Evolutionary conservation across 257 asterid species (phyloP).

Genomic region (Solanum verrucosum): DNA sequence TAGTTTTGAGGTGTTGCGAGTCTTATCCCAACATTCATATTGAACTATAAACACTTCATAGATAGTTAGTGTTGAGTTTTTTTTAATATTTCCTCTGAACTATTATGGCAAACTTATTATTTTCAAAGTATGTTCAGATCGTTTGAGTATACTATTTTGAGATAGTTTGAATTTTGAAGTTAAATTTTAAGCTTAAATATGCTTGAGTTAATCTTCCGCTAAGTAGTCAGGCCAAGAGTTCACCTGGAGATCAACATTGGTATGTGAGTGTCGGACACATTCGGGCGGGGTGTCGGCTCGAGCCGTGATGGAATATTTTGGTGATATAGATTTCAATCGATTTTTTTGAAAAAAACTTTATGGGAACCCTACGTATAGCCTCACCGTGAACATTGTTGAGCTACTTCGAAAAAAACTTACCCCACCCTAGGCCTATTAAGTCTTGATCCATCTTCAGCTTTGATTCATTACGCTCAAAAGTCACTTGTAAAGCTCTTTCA

Average conservation of each 20-base stretch:
- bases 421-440: not conserved
- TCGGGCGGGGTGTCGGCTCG: fast-evolving
- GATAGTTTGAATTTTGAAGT: too few species aligned
- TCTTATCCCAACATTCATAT: not conserved
- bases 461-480: not conserved
- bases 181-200: too few species aligned
- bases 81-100: not conserved
- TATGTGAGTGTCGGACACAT: not conserved
- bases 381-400: not conserved
- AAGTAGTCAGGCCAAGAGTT: not conserved
- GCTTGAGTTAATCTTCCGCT: not conserved
- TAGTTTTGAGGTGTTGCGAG: not conserved
- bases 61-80: not conserved
- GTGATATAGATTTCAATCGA: not conserved
- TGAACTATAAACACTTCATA: not conserved
- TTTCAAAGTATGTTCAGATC: too few species aligned
- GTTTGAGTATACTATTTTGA: too few species aligned
- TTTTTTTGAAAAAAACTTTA: too few species aligned
- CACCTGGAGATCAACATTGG: not conserved
- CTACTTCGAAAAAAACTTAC: not conserved
- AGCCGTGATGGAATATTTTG: not conserved
- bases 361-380: not conserved
- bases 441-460: not conserved
- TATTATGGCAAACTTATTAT: too few species aligned
- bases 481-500: not conserved